These are phyloP conservation scores for Syzygium jambos DNA, from an alignment of 345 rosid genomes.

Conservation along the genomic window DNA sequence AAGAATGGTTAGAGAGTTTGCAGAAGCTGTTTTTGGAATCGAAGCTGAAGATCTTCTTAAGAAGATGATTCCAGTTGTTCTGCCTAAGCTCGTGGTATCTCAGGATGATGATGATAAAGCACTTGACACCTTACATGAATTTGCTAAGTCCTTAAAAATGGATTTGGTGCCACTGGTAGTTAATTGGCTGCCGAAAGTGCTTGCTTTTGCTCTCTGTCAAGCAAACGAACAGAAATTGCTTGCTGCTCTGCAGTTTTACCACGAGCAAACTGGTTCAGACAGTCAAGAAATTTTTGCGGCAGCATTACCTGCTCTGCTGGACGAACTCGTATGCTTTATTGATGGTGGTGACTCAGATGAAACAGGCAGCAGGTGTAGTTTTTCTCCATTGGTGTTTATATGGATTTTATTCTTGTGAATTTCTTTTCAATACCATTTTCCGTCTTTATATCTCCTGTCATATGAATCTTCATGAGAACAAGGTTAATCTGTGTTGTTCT, in stretches of 20 bases:
- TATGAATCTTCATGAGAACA: background rate
- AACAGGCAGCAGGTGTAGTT: conserved; percentile 59
- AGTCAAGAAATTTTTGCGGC: conserved; percentile 87
- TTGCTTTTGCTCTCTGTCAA: conserved; percentile 81
- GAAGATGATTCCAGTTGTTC: conserved; percentile 77
- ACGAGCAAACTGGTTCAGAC: conserved; percentile 70
- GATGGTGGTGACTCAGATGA: conserved; percentile 67
- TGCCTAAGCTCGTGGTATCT: conserved; percentile 89
- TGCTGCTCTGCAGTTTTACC: conserved; percentile 77
- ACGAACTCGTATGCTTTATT: conserved; percentile 83
- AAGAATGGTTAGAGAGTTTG: conserved; percentile 69
- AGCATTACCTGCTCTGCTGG: conserved; percentile 89
- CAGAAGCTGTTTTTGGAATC: conserved; percentile 80
- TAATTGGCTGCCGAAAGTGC: conserved; percentile 89
- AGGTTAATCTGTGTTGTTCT: background rate
- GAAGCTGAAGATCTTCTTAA: conserved; percentile 59
- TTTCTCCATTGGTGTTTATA: background rate
- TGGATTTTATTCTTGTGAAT: background rate
- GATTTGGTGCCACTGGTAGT: conserved; percentile 70
- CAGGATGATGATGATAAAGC: conserved; percentile 60
- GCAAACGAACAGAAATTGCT: conserved; percentile 50
- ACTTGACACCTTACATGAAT: conserved; percentile 42
- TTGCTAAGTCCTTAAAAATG: conserved; percentile 64
- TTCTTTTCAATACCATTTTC: background rate
- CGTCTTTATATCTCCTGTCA: background rate